phyloP scores from a whole-genome alignment of 1,284 basidiomycete genomes.

The Takashimella koratensis region DNA sequence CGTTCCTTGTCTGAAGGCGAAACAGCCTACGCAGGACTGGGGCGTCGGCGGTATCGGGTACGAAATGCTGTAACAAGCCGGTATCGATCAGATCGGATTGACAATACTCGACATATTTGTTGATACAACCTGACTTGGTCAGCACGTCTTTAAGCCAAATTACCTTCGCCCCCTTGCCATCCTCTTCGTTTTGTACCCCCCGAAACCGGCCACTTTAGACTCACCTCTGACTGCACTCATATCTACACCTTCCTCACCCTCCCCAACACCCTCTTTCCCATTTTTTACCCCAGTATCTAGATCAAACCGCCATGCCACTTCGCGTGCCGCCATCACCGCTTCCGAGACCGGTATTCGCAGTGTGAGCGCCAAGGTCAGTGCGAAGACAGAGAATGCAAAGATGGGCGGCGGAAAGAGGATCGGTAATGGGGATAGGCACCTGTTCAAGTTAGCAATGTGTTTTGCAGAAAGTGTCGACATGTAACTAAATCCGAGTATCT shows the following conservation, averaged over 20 bases:
- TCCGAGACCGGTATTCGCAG: conserved; percentile 17
- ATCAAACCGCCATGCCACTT: conserved; percentile 26
- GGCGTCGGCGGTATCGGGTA: not conserved
- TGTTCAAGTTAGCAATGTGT: too few species aligned
- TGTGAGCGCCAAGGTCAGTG: conserved; percentile 23
- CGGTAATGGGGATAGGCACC: conserved; percentile 23
- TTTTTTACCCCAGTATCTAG: conserved; percentile 22
- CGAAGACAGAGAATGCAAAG: conserved; percentile 26
- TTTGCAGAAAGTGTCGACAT: too few species aligned
- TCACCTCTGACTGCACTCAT: conserved; percentile 20
- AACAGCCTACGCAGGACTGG: not conserved
- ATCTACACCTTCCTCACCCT: conserved; percentile 17
- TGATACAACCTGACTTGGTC: conserved; percentile 7
- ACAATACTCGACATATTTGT: conserved; percentile 13
- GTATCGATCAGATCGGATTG: conserved; percentile 10
- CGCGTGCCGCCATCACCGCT: conserved; percentile 19
- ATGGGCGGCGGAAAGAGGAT: conserved; percentile 27
- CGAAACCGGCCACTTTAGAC: too few species aligned
- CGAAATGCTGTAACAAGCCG: conserved; percentile 3
- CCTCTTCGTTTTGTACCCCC: too few species aligned
- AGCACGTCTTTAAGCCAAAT: not conserved
- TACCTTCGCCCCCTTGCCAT: too few species aligned
- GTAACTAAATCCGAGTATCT: too few species aligned
- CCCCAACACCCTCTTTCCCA: not conserved
- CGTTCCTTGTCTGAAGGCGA: conserved; percentile 4